Base-by-base conservation (phyloP, 495 filamentous ascomycete species). In the Thermochaetoides thermophila region DNA sequence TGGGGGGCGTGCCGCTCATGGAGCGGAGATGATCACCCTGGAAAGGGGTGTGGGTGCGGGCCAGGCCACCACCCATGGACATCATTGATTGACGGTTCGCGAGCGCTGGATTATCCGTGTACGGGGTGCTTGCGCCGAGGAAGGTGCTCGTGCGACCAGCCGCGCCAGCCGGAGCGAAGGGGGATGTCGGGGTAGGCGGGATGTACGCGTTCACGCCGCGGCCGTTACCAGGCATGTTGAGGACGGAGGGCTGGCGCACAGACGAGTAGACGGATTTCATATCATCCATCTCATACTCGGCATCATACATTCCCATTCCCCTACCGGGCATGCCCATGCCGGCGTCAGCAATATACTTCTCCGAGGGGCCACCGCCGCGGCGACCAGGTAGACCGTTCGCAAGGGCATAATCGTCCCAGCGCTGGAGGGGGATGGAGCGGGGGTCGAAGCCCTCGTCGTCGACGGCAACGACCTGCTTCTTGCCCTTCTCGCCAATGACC, bases 321-420 rank as follows among this genome's bases (percentile, higher is more conserved):
- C n/a, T n/a, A n/a, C n/a, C n/a, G n/a, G n/a, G n/a, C n/a, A n/a
- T n/a, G 21, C 21, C 63, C 22, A 57, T 52, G 27, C 52, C 57
- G 17, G 54, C 62, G 20, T 50, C 51, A 15, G 39, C 26, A 22
- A 25, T 39, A 34, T 55, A 52, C 63, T 91, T 91, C 61, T 93
- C 85, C 23, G 59, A 49, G 29, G 66, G 61, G 27, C 59, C 56
- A 37, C 85, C 21, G 21, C 21, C 84, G 29, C 89, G 83, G 31
- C 91, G 81, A 23, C 89, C 89, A 32, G 89, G 91, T 1, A 97
- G 76, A 40, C 79, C 79, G 63, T 95, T 94, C 28, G 64, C 51
- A n/a, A 73, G 43, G n/a, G 91, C 91, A 48, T 97, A 96, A 52
- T 95, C 89, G 53, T 96, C 89, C 89, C 89, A 97, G 20, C 79